Evolutionary conservation across 2,329 filamentous ascomycete genomes (phyloP), one percentile per base, ranked within the genome.

Genomic region (Trichoderma sp.): DNA sequence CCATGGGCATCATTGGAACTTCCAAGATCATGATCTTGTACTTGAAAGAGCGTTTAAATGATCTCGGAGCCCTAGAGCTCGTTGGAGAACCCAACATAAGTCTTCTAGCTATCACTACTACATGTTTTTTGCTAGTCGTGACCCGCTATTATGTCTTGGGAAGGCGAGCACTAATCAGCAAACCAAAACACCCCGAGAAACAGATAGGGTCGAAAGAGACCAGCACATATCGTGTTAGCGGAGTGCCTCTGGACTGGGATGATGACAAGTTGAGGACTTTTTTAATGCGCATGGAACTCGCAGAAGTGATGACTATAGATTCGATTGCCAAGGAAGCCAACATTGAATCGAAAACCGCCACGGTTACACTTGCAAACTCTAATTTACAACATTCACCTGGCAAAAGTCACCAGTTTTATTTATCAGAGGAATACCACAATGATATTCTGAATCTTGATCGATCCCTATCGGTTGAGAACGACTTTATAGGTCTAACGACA

Each of bases 351-450:
- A 24, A 50, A 5, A 50, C 31, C 21, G 62, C 33, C 7, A 53
- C 71, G 8, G 2, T 38, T 3, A 60, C 24, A 3, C 11, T 71
- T 1, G 12, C 6, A 29, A 60, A 18, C 6, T 4, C 14, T 6
- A 3, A 24, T 4, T 0, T 68, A 65, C 24, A 74, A 69, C 21
- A 38, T 74, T 4, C 60, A 56, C 35, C 74, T 78, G 77, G 4
- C 62, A 24, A 2, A 3, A 29, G n/a, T 24, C 41, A 3, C 7
- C 41, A 45, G 6, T n/a, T 45, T 3, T 4, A 7, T 1, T 45
- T 45, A 45, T 45, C 38, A 0, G 38, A 45, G 16, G 38, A 45
- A 2, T 3, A 9, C 3, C 0, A n/a, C 7, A n/a, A 45, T n/a
- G 16, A 18, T 3, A 8, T 8, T 3, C 16, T n/a, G 3, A 18